These are phyloP conservation scores for Casuarina equisetifolia DNA, from an alignment of 306 rosid species.

Conservation along the genomic window DNA sequence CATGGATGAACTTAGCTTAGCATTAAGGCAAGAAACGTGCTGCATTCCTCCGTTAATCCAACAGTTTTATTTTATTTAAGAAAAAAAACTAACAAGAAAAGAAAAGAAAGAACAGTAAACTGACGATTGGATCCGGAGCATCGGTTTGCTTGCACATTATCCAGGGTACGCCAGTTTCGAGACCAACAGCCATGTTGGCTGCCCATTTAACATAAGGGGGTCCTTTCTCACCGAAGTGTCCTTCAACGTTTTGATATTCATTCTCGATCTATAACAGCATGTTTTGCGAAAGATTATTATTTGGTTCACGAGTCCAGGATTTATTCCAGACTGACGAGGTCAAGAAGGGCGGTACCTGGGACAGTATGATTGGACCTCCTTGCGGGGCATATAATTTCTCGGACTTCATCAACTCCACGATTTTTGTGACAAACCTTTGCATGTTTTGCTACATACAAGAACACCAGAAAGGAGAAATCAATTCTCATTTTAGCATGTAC, in stretches of 20 bases:
- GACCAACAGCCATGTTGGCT: constrained; percentile 69
- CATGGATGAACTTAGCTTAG: not conserved
- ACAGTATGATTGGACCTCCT: constrained; percentile 80
- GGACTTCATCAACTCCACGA: constrained; percentile 66
- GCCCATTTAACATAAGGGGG: constrained; percentile 61
- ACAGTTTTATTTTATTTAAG: too few species aligned
- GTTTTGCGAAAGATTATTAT: not conserved
- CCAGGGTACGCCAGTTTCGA: constrained; percentile 70
- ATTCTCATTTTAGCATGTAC: too few species aligned
- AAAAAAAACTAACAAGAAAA: too few species aligned
- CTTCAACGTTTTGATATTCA: constrained; percentile 63
- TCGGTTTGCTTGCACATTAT: constrained; percentile 81
- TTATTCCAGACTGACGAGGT: not conserved
- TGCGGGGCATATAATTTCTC: constrained; percentile 69
- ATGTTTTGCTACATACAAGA: constrained; percentile 50
- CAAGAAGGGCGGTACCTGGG: constrained; percentile 43
- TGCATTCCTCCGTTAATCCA: too few species aligned
- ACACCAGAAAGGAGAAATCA: not conserved
- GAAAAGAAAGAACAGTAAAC: not conserved
- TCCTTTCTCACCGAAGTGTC: constrained; percentile 48
- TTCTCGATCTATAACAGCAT: constrained; percentile 53
- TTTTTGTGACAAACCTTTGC: constrained; percentile 69
- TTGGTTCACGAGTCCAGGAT: too few species aligned
- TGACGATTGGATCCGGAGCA: constrained; percentile 80
- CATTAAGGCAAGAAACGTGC: too few species aligned